Conservation (phyloP, 2,329 filamentous ascomycete genomes). For the Xylaria sp. region DNA sequence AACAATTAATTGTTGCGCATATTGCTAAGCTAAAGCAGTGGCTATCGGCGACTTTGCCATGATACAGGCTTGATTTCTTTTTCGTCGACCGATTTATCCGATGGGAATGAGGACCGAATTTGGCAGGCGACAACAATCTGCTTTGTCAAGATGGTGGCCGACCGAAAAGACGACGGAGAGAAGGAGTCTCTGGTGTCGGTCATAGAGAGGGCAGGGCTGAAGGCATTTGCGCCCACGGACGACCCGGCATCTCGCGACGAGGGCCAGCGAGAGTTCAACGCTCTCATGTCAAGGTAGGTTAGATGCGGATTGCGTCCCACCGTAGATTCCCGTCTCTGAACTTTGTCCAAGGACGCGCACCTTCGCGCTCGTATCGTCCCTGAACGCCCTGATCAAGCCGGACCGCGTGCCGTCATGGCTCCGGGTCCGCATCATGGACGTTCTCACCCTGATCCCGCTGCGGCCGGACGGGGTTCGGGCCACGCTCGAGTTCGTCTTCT, state of each 20-base stretch:
- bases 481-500: constrained; percentile 71
- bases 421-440: constrained; percentile 56
- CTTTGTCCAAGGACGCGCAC: constrained; percentile 48
- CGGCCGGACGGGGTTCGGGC: constrained; percentile 65
- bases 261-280: constrained; percentile 46
- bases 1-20: no score
- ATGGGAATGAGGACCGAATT: background rate
- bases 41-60: background rate
- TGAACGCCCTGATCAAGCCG: constrained; percentile 67
- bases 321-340: constrained; percentile 30
- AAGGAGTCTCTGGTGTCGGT: constrained; percentile 39
- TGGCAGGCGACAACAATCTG: background rate
- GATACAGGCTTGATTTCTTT: background rate
- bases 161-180: constrained; percentile 21
- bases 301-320: background rate
- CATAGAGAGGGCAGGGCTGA: constrained; percentile 45
- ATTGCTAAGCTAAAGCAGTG: no score
- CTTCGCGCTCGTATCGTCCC: constrained; percentile 55
- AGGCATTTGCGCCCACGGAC: constrained; percentile 51
- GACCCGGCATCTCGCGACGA: constrained; percentile 38
- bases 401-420: constrained; percentile 62
- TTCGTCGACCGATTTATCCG: background rate
- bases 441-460: constrained; percentile 63
- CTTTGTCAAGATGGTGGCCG: constrained; percentile 22
- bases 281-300: constrained; percentile 54